Evolutionary conservation across 768 basidiomycete genomes (phyloP), one percentile per base, ranked within the genome.

Genomic region (Lentinus brumalis): DNA sequence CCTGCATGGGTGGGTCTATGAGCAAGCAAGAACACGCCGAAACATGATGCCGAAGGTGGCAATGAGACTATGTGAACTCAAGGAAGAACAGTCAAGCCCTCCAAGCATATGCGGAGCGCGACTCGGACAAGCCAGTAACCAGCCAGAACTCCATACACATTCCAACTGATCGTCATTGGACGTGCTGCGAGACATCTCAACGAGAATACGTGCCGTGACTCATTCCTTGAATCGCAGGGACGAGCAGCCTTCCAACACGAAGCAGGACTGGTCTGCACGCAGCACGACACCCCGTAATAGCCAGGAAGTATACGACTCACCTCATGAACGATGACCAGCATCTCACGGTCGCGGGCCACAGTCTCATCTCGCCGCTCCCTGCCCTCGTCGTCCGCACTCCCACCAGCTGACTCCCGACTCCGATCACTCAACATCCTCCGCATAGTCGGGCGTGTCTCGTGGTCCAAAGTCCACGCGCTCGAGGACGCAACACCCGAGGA

Each of bases 241-340:
- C 21, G 21, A 26, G 2, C 21, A 26, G 21, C 21, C 21, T 26
- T 26, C 21, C 21, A 26, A 26, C 21, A 26, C 21, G 21, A 26
- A 26, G 21, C 41, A 42, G 2, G 41, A 46, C 40, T 41, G 40
- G 40, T 41, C 21, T 26, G 21, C 21, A 26, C 21, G 21, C 21
- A 26, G 21, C 21, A 26, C 21, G 41, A 42, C 7, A 12, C 10
- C 41, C 41, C n/a, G 11, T 10, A 42, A 12, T 42, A n/a, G 11
- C 66, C 41, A 50, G 38, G 38, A 40, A 53, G 5, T 3, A n/a
- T 35, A 41, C 38, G 21, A 32, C 62, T 59, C 50, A 86, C 87
- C 73, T 85, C 73, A 70, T 89, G 87, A 3, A 86, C 79, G 30
- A 87, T 73, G 30, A 88, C 87, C 29, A 83, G 77, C 67, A 72